A percentile compares a stretch with the other conserved stretches of the same genome.
Conservation (phyloP, 2,329 filamentous ascomycete species). For the Cordyceps farinosa region DNA sequence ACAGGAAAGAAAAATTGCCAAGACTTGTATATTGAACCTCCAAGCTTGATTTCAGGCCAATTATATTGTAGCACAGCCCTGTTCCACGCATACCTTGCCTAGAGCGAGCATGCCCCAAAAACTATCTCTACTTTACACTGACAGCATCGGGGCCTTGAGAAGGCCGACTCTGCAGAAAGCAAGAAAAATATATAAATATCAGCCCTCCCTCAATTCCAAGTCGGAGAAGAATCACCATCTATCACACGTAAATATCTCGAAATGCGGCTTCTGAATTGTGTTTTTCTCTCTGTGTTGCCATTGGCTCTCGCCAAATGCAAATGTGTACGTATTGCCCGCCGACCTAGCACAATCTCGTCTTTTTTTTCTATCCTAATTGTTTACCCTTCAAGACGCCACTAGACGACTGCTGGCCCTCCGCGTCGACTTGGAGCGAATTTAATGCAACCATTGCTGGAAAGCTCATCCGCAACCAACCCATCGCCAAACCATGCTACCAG, state of each 20-base stretch:
- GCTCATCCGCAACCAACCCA: constrained; percentile 3
- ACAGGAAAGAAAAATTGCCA: not conserved
- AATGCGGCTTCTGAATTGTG: not conserved
- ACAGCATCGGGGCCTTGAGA: no score
- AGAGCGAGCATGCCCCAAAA: not conserved
- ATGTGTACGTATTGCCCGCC: not conserved
- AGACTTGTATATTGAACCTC: not conserved
- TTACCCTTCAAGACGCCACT: not conserved
- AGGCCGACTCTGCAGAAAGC: no score
- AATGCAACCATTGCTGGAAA: not conserved
- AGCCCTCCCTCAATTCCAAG: no score
- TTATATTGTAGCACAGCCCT: no score
- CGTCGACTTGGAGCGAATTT: not conserved
- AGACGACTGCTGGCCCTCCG: not conserved
- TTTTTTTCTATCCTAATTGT: not conserved
- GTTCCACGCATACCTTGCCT: not conserved
- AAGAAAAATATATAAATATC: no score
- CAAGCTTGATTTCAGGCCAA: not conserved
- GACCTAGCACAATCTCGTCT: not conserved
- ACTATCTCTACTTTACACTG: no score
- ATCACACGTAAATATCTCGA: not conserved
- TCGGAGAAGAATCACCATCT: no score
- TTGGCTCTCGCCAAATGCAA: not conserved
- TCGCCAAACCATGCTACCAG: not conserved
- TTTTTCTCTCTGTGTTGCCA: not conserved